Evolutionary conservation across 805 yeast genomes (phyloP).

Genomic region (Phaffomyces thermotolerans): DNA sequence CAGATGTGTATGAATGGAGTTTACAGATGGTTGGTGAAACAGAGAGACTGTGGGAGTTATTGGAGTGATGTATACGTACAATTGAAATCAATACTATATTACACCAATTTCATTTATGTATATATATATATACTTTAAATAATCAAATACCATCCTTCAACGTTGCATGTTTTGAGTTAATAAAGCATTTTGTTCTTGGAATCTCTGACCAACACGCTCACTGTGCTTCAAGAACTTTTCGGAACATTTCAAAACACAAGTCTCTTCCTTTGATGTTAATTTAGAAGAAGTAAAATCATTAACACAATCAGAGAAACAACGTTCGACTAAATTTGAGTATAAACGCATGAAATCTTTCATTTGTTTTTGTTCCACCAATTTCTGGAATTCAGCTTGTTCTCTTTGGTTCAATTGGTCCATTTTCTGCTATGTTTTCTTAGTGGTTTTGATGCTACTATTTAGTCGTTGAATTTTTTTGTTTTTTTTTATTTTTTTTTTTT

Average conservation of each 20-base stretch:
- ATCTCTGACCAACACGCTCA: conserved; percentile 97
- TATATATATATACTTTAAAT: too few species aligned
- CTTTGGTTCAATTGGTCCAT: conserved; percentile 95
- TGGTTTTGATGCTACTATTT: background rate
- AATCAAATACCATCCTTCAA: conserved; percentile 2
- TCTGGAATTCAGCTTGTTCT: conserved; percentile 96
- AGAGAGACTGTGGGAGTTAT: conserved; percentile 46
- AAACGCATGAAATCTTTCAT: conserved; percentile 98
- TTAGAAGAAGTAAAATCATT: conserved; percentile 94
- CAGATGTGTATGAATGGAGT: conserved; percentile 56
- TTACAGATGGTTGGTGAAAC: conserved; percentile 67
- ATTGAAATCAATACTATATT: background rate
- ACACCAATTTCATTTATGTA: too few species aligned
- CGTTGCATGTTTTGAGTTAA: conserved; percentile 63
- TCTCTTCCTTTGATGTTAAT: conserved; percentile 75
- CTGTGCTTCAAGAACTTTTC: conserved; percentile 97
- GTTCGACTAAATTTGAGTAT: conserved; percentile 90
- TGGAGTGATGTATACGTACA: conserved; percentile 16
- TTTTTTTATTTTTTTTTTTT: background rate
- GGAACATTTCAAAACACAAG: conserved; percentile 86
- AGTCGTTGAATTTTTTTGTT: background rate
- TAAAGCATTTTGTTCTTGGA: conserved; percentile 93
- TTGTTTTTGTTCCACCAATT: conserved; percentile 92
- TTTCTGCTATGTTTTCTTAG: conserved; percentile 20
- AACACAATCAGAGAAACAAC: conserved; percentile 97